Conservation (phyloP, 306 rosid genomes). For the Ochetophila trinervis region DNA sequence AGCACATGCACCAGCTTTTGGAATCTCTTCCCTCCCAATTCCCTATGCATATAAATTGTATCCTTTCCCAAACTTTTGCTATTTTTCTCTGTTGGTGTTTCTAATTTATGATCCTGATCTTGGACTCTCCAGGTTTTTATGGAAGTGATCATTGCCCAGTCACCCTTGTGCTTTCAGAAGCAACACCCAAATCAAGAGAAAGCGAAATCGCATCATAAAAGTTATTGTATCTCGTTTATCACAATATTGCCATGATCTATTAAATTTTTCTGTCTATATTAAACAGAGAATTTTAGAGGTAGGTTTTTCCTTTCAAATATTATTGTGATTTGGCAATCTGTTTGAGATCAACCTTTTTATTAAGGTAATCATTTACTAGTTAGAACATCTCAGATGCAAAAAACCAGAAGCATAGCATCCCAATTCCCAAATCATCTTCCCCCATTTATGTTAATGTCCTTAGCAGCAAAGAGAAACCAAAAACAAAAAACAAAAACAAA, state of each 20-base stretch:
- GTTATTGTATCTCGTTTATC: neutral
- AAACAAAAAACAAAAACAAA: too few relatives aligned
- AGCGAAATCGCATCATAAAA: constrained; percentile 30
- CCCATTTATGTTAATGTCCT: too few relatives aligned
- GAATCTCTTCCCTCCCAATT: neutral
- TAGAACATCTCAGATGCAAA: too few relatives aligned
- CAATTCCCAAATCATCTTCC: too few relatives aligned
- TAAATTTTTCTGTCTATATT: neutral
- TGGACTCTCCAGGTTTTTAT: constrained; percentile 58
- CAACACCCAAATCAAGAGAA: constrained; percentile 28
- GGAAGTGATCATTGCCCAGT: constrained; percentile 98
- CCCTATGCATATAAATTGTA: neutral
- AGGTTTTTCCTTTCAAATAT: too few relatives aligned
- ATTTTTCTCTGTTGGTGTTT: neutral
- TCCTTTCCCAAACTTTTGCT: neutral
- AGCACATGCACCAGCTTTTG: neutral
- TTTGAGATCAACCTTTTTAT: too few relatives aligned
- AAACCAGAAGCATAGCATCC: too few relatives aligned
- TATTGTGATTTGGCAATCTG: too few relatives aligned
- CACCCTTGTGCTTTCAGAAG: constrained; percentile 68
- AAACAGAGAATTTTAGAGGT: neutral
- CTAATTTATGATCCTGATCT: neutral
- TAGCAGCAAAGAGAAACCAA: too few relatives aligned
- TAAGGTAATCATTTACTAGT: too few relatives aligned
- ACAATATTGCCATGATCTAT: neutral